phyloP scores from a whole-genome alignment of 1,139 yeast genomes.

The Suhomyces panamericanus region DNA sequence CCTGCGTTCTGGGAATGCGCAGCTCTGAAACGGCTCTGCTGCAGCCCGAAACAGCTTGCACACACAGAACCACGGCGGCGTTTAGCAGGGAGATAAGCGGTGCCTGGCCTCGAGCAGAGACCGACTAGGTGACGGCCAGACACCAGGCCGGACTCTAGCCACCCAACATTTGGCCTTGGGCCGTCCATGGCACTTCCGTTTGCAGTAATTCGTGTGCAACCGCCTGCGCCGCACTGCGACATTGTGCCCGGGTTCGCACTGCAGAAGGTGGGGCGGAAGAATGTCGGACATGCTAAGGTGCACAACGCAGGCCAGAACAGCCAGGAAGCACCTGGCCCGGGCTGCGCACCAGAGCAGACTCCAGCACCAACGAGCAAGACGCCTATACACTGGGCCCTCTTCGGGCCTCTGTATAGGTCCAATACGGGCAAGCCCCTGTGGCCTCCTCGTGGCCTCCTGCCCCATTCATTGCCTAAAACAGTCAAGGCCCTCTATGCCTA shows the following conservation, averaged over 20 bases:
- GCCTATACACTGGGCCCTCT: too few relatives aligned
- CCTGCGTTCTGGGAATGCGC: too few relatives aligned
- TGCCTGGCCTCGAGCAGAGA: too few relatives aligned
- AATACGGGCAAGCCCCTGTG: neutral
- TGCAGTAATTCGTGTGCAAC: constrained; percentile 4
- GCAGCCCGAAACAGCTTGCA: too few relatives aligned
- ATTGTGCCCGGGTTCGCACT: neutral
- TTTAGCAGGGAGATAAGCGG: too few relatives aligned
- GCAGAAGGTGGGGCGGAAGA: neutral
- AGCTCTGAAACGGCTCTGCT: too few relatives aligned
- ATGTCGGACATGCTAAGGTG: neutral
- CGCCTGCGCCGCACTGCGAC: neutral
- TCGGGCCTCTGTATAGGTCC: too few relatives aligned
- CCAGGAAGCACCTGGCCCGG: neutral
- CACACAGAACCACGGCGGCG: too few relatives aligned
- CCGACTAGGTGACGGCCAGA: too few relatives aligned
- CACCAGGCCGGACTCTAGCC: neutral
- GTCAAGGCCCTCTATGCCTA: constrained; percentile 7
- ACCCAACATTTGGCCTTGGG: constrained; percentile 1
- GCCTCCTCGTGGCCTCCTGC: neutral
- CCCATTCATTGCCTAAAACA: constrained; percentile 7
- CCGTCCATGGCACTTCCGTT: constrained; percentile 2
- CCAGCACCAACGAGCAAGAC: too few relatives aligned
- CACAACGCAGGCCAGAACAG: neutral
- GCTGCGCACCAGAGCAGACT: too few relatives aligned